phyloP scores from a whole-genome alignment of 2,329 filamentous ascomycete species.

The Diaporthe eres region DNA sequence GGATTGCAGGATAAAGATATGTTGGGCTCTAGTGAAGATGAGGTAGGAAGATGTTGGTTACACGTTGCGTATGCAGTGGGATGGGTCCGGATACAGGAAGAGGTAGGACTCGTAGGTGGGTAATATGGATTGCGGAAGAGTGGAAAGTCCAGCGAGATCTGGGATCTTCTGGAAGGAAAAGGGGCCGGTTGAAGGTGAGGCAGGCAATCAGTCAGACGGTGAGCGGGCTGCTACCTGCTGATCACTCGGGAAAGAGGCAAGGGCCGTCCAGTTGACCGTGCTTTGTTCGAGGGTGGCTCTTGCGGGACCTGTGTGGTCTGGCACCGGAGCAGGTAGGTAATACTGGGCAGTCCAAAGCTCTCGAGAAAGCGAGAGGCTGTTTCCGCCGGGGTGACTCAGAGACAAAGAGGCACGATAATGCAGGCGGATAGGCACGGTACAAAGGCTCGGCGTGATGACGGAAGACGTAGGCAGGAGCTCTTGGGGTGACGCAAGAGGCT shows the following conservation, averaged over 20 bases:
- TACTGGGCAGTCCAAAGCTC: neutral
- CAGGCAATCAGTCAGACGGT: slow-evolving; percentile 30
- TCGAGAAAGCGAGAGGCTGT: slow-evolving; percentile 37
- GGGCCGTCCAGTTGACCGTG: slow-evolving; percentile 37
- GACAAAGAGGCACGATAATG: slow-evolving; percentile 39
- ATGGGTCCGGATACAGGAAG: slow-evolving; percentile 28
- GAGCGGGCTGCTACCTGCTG: slow-evolving; percentile 33
- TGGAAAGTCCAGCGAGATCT: slow-evolving; percentile 23
- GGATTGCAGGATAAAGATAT: neutral
- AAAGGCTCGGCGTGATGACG: slow-evolving; percentile 37
- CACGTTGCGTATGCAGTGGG: slow-evolving; percentile 13
- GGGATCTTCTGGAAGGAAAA: slow-evolving; percentile 37
- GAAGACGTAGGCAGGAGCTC: neutral
- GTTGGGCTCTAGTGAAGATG: neutral
- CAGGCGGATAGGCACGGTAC: slow-evolving; percentile 32
- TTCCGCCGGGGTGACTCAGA: slow-evolving; percentile 42
- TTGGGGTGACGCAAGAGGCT: slow-evolving; percentile 15
- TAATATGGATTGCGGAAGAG: slow-evolving; percentile 24
- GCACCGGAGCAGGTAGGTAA: slow-evolving; percentile 35
- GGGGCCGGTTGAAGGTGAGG: slow-evolving; percentile 38
- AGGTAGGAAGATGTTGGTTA: slow-evolving; percentile 24
- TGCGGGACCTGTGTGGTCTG: slow-evolving; percentile 33
- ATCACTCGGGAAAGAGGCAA: slow-evolving; percentile 35
- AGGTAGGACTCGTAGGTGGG: slow-evolving; percentile 31
- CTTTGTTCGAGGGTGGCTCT: slow-evolving; percentile 39